phyloP scores from a whole-genome alignment of 192 early-diverging fungal genomes.

The Coemansia sp. region DNA sequence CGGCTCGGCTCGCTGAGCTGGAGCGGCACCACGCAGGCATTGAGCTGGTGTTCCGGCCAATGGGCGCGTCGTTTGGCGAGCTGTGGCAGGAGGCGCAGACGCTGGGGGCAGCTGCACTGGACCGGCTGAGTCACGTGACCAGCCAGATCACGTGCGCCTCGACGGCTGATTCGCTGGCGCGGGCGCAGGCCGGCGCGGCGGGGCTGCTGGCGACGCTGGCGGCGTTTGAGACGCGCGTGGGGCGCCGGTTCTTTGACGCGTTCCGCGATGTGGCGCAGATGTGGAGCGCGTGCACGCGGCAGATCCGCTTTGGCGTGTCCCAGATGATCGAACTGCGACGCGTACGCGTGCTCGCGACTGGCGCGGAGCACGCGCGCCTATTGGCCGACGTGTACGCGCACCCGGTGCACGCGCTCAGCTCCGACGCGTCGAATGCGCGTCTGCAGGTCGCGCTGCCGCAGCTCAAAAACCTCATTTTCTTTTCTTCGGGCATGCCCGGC shows the following conservation, averaged over 20 bases:
- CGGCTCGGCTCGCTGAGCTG: neutral
- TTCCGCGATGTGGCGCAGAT: conserved; percentile 48
- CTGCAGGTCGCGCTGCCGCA: conserved; percentile 13
- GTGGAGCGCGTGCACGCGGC: conserved; percentile 30
- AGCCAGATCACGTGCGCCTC: neutral
- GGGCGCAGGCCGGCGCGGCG: conserved; percentile 1
- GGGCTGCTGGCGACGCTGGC: conserved; percentile 26
- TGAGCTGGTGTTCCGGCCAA: conserved; percentile 43
- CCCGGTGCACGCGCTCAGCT: conserved; percentile 14
- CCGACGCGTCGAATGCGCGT: neutral
- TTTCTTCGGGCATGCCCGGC: neutral
- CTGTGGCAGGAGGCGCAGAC: conserved; percentile 48
- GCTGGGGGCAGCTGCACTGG: conserved; percentile 12
- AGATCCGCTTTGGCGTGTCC: conserved; percentile 12
- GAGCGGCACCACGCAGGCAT: conserved; percentile 29
- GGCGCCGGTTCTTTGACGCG: conserved; percentile 24
- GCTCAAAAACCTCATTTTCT: conserved; percentile 35
- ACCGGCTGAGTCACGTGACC: conserved; percentile 12
- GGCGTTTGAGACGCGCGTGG: conserved; percentile 37
- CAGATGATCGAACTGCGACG: conserved; percentile 25
- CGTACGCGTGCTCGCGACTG: neutral
- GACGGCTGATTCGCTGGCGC: neutral
- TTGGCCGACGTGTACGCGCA: conserved; percentile 17
- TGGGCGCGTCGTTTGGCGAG: conserved; percentile 23
- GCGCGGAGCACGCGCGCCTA: conserved; percentile 7